These are phyloP conservation scores for Malus asiatica DNA, from an alignment of 306 rosid genomes.

Conservation along the genomic window DNA sequence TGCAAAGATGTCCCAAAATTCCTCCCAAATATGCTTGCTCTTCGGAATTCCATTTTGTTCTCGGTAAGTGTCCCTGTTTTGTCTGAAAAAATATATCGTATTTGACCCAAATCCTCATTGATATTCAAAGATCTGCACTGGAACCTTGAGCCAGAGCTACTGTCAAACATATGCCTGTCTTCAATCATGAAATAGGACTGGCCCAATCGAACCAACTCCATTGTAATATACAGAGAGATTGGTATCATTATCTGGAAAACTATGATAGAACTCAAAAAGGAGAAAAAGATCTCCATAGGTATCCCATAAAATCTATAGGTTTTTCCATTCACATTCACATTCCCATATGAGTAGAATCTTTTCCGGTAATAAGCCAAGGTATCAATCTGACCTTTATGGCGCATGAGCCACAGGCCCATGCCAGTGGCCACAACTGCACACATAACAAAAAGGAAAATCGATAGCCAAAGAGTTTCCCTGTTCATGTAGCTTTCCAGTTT, in stretches of 20 bases:
- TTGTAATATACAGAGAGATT: constrained; percentile 89
- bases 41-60: constrained; percentile 91
- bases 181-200: constrained; percentile 98
- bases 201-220: constrained; percentile 96
- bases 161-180: constrained; percentile 64
- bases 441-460: constrained; percentile 69
- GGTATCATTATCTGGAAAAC: constrained; percentile 99
- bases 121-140: constrained; percentile 98
- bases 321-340: constrained; percentile 35
- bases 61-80: constrained; percentile 97
- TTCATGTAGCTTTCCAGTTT: constrained; percentile 83
- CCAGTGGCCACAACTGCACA: constrained; percentile 87
- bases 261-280: constrained; percentile 88
- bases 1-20: constrained; percentile 50
- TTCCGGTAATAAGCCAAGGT: constrained; percentile 85
- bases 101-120: constrained; percentile 96
- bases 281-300: constrained; percentile 81
- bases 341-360: constrained; percentile 36
- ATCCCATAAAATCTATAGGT: constrained; percentile 72
- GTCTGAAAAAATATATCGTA: constrained; percentile 86
- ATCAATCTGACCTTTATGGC: constrained; percentile 64
- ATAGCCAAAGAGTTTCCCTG: constrained; percentile 85
- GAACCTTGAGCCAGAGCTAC: constrained; percentile 67
- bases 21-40: constrained; percentile 74
- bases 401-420: constrained; percentile 74